Base-by-base conservation (phyloP, 2,329 filamentous ascomycete species). In the Trichoderma endophyticum region DNA sequence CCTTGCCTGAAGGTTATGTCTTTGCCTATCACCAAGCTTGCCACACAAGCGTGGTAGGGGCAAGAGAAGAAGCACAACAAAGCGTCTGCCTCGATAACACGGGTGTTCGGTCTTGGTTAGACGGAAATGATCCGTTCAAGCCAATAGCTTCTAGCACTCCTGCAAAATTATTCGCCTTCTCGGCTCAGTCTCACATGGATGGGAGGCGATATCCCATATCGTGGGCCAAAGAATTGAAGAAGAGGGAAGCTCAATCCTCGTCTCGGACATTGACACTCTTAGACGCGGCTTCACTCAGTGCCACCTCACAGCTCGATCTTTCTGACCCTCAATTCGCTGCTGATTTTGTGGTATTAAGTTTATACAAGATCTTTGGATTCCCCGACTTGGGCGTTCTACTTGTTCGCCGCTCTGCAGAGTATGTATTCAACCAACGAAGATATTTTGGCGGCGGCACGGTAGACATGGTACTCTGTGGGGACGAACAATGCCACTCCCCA, bases 301-400 rank as follows among this genome's bases (percentile, higher is more conserved):
- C 94, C 8, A 97, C 95, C 0, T 89, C 92, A 5, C 89, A 89
- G 1, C 84, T 98, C 7, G 88, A 97, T 77, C 83, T 98, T 3
- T 85, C 88, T 70, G 83, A 92, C 75, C 76, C 86, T 0, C 82
- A 84, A 0, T 79, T 82, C 0, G 90, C 92, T 0, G 93, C 95
- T 1, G 95, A 98, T 79, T 98, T 98, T 75, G 91, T 89, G 0
- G 92, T 93, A 0, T 78, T 98, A 56, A 98, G 95, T 80, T 90
- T 98, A 74, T 97, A 98, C 83, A 99, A 98, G 80, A 95, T 98
- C n/a, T 98, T 98, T 80, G 95, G 96, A 1, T 98, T 98, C 75
- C 95, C 95, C 0, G 93, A 98, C 79, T 84, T 98, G 2, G 95
- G 95, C 2, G 94, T 91, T 1, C 82, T 99, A 72, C 90, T 98